Evolutionary conservation across 495 filamentous ascomycete genomes (phyloP).

Genomic region (Penicillium tannophilum): DNA sequence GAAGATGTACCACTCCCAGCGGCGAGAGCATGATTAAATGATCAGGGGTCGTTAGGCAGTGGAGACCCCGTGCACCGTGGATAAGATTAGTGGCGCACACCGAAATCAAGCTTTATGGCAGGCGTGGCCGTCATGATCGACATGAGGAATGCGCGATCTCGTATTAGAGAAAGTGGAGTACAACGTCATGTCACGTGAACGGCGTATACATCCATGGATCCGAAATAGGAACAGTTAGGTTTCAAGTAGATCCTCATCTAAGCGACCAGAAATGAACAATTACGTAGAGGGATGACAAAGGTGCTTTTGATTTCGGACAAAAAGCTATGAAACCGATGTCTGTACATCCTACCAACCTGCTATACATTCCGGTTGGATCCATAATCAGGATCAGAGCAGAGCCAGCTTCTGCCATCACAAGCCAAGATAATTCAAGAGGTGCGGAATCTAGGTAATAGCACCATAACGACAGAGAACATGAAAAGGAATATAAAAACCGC

Average conservation of each 20-base stretch:
- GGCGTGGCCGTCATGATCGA: conserved; percentile 23
- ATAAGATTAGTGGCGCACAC: conserved; percentile 14
- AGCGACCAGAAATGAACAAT: not conserved
- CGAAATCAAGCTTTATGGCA: conserved; percentile 25
- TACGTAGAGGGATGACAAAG: not conserved
- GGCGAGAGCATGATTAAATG: conserved; percentile 1
- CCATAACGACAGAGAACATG: not conserved
- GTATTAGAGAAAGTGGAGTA: not conserved
- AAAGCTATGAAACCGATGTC: conserved; percentile 11
- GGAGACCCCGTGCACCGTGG: not conserved
- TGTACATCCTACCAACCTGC: conserved; percentile 25
- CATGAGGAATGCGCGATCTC: conserved; percentile 1
- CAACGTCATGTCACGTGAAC: conserved; percentile 28
- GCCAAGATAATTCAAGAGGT: conserved; percentile 1
- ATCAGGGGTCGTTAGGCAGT: not conserved
- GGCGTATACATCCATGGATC: conserved; percentile 11
- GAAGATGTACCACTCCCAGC: not conserved
- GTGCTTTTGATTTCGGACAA: conserved; percentile 16
- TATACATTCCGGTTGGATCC: conserved; percentile 21
- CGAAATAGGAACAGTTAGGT: conserved; percentile 2
- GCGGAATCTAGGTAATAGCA: conserved; percentile 2
- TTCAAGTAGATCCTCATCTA: not conserved
- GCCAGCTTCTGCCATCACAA: conserved; percentile 11
- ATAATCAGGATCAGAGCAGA: conserved; percentile 1
- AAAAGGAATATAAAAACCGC: not conserved